Conservation (phyloP, 2,329 filamentous ascomycete species). For the Cladosporium halotolerans region DNA sequence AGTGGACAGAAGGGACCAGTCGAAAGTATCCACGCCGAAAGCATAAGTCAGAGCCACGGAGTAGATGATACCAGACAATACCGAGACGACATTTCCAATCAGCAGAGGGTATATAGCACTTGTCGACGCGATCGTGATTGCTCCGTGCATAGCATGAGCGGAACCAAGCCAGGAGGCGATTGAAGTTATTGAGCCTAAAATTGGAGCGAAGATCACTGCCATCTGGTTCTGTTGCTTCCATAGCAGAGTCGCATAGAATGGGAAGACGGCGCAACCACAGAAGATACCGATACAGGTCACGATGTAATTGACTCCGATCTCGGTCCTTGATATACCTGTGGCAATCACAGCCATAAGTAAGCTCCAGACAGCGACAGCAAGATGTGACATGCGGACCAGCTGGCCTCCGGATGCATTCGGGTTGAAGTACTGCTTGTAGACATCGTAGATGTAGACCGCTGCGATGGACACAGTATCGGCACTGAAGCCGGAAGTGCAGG, state of each 20-base stretch:
- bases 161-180: too few species aligned
- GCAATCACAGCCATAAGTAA: constrained; percentile 58
- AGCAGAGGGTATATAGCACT: too few species aligned
- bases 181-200: too few species aligned
- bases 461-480: constrained; percentile 37
- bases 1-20: too few species aligned
- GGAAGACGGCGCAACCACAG: constrained; percentile 24
- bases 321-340: constrained; percentile 1
- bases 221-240: constrained; percentile 24
- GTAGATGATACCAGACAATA: too few species aligned
- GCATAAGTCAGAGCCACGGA: too few species aligned
- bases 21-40: too few species aligned
- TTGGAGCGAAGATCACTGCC: too few species aligned
- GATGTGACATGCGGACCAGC: constrained; percentile 74
- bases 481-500: constrained; percentile 28
- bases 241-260: constrained; percentile 27
- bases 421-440: constrained; percentile 63
- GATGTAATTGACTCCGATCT: too few species aligned
- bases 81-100: too few species aligned
- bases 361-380: constrained; percentile 66
- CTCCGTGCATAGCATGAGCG: too few species aligned
- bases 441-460: constrained; percentile 36
- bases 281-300: constrained; percentile 22
- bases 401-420: constrained; percentile 66
- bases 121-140: too few species aligned